Evolutionary conservation across 2,329 filamentous ascomycete species (phyloP).

Genomic region (Periconia sp.): DNA sequence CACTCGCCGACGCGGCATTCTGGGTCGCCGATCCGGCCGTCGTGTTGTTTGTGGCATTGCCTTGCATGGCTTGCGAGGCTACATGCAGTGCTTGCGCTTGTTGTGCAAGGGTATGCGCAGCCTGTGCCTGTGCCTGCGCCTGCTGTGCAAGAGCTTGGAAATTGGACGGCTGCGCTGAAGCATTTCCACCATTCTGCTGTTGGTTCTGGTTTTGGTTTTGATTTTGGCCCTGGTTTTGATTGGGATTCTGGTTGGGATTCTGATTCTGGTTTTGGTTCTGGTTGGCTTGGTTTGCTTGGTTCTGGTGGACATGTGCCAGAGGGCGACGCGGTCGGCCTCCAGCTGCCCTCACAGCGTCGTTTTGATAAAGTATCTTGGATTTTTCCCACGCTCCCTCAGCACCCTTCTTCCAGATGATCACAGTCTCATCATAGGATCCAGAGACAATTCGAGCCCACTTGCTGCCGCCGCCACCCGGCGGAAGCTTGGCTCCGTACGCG

Average conservation of each 20-base stretch:
- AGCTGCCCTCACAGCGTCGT: slow-evolving; percentile 64
- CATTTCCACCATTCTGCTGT: slow-evolving; percentile 11
- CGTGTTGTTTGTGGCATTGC: slow-evolving; percentile 19
- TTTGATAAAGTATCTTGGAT: slow-evolving; percentile 76
- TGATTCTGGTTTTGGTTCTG: slow-evolving; percentile 21
- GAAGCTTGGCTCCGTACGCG: slow-evolving; percentile 83
- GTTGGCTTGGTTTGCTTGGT: slow-evolving; percentile 22
- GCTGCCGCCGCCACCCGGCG: slow-evolving; percentile 88
- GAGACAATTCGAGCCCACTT: slow-evolving; percentile 94
- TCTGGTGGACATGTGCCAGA: slow-evolving; percentile 23
- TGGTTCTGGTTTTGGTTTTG: slow-evolving; percentile 25
- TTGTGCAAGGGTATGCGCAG: slow-evolving; percentile 40
- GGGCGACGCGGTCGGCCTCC: slow-evolving; percentile 48
- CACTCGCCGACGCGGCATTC: slow-evolving; percentile 3
- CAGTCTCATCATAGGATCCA: slow-evolving; percentile 93
- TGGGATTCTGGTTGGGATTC: slow-evolving; percentile 23
- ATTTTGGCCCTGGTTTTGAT: slow-evolving; percentile 21
- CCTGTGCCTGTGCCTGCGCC: slow-evolving; percentile 44
- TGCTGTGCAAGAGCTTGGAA: slow-evolving; percentile 44
- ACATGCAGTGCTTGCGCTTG: slow-evolving; percentile 44
- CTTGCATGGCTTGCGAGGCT: slow-evolving; percentile 36
- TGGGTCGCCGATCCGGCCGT: slow-evolving; percentile 11
- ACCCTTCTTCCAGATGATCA: slow-evolving; percentile 93
- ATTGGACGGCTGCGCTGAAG: slow-evolving; percentile 23
- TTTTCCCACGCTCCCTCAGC: slow-evolving; percentile 84